A percentile compares a stretch with the other conserved stretches of the same genome.
Evolutionary conservation across 1,139 yeast species (phyloP).

Genomic region (Candida sanyaensis): DNA sequence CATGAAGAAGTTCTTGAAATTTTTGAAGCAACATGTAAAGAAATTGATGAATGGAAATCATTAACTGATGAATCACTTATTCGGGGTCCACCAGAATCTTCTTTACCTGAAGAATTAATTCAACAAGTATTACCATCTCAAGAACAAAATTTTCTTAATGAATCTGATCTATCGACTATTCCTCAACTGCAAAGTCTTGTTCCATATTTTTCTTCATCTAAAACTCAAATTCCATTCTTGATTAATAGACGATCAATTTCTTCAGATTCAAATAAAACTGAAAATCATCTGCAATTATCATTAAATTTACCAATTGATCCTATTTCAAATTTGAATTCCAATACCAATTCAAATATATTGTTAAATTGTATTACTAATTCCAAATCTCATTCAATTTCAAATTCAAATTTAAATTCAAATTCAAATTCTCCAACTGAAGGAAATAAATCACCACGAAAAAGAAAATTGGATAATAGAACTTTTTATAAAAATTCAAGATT

Average conservation of each 20-base stretch:
- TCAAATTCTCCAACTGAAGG: slow-evolving; percentile 1
- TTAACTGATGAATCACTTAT: not conserved
- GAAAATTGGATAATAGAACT: slow-evolving; percentile 5
- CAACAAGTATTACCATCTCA: not conserved
- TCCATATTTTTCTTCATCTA: slow-evolving; percentile 4
- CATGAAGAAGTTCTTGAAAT: slow-evolving; percentile 13
- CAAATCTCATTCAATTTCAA: not conserved
- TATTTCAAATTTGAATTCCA: slow-evolving; percentile 8
- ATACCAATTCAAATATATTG: not conserved
- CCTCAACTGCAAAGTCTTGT: slow-evolving; percentile 4
- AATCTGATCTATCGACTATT: not conserved
- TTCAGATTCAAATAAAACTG: slow-evolving; percentile 11
- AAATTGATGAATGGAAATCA: slow-evolving; percentile 16
- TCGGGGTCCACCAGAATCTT: not conserved
- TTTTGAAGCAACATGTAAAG: slow-evolving; percentile 16
- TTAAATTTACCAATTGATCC: slow-evolving; percentile 3
- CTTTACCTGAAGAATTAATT: not conserved
- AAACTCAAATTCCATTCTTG: slow-evolving; percentile 1
- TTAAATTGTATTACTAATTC: not conserved
- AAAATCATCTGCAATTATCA: slow-evolving; percentile 10
- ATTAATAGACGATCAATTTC: slow-evolving; percentile 11
- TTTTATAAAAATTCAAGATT: slow-evolving; percentile 6
- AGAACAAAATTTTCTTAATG: not conserved
- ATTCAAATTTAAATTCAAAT: not conserved
- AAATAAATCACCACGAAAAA: slow-evolving; percentile 4